Evolutionary conservation across 2,329 filamentous ascomycete genomes (phyloP).

Genomic region (Paecilomyces niveus): DNA sequence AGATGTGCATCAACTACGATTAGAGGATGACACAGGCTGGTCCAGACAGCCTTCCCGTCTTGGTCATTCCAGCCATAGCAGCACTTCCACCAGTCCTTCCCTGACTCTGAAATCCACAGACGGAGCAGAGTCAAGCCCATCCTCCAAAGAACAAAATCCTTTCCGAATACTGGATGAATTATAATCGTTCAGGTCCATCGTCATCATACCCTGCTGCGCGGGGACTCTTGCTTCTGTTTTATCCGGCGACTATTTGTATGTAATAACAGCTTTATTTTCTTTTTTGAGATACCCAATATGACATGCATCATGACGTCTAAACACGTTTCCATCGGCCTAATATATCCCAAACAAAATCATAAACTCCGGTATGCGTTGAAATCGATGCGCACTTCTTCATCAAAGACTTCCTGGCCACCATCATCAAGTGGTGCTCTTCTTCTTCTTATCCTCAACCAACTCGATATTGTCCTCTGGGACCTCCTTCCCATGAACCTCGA

Average conservation of each 20-base stretch:
- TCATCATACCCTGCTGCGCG: background rate
- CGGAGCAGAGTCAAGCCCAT: background rate
- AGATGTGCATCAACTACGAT: slow-evolving; percentile 5
- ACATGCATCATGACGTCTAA: background rate
- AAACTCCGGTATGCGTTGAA: background rate
- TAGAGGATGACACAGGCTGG: background rate
- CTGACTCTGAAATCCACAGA: background rate
- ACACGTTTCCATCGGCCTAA: background rate
- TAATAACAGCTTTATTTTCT: slow-evolving; percentile 2
- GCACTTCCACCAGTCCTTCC: background rate
- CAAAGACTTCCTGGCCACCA: background rate
- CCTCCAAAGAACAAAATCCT: background rate
- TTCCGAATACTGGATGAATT: background rate
- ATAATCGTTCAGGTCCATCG: background rate
- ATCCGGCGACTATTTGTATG: background rate
- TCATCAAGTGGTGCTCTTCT: slow-evolving; percentile 32
- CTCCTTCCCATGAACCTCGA: slow-evolving; percentile 73
- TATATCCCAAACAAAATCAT: background rate
- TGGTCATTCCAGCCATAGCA: background rate
- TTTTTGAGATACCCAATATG: background rate
- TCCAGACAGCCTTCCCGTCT: background rate
- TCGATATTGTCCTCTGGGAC: slow-evolving; percentile 95
- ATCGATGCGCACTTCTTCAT: background rate
- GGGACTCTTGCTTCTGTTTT: background rate
- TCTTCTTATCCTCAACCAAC: slow-evolving; percentile 90